A percentile compares a stretch with the other conserved stretches of the same genome.
phyloP scores from a whole-genome alignment of 495 filamentous ascomycete genomes.

The Symbiotaphrina buchneri region DNA sequence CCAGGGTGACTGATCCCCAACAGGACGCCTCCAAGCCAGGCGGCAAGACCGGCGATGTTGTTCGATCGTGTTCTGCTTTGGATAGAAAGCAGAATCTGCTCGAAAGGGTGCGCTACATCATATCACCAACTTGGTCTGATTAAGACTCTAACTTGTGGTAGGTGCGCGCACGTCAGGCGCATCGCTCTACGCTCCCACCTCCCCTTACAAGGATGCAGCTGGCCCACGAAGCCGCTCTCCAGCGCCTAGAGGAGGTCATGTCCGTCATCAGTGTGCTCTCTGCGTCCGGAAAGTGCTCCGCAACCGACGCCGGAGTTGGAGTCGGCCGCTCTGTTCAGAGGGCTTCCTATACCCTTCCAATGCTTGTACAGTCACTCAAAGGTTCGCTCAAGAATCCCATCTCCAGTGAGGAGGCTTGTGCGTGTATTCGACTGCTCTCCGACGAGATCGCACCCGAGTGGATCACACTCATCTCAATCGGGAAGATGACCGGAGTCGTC shows the following conservation, averaged over 20 bases:
- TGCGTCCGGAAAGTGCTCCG: neutral
- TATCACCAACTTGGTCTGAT: neutral
- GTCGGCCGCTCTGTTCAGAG: constrained; percentile 8
- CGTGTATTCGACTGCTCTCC: constrained; percentile 31
- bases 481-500: constrained; percentile 31
- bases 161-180: constrained; percentile 33
- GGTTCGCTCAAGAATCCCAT: constrained; percentile 38
- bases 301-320: constrained; percentile 6
- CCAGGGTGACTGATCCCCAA: neutral
- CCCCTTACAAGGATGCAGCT: constrained; percentile 22
- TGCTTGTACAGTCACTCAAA: constrained; percentile 30
- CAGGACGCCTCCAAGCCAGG: constrained; percentile 19
- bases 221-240: constrained; percentile 30
- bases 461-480: constrained; percentile 30
- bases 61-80: constrained; percentile 5
- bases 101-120: neutral
- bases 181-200: constrained; percentile 16
- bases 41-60: constrained; percentile 12
- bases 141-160: constrained; percentile 3
- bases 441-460: constrained; percentile 38
- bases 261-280: constrained; percentile 31
- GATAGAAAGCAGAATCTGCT: constrained; percentile 3
- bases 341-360: constrained; percentile 34
- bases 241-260: constrained; percentile 34
- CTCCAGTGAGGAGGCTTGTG: constrained; percentile 29